phyloP scores from a whole-genome alignment of 164 flowering plant species.

The Cinnamomum micranthum region DNA sequence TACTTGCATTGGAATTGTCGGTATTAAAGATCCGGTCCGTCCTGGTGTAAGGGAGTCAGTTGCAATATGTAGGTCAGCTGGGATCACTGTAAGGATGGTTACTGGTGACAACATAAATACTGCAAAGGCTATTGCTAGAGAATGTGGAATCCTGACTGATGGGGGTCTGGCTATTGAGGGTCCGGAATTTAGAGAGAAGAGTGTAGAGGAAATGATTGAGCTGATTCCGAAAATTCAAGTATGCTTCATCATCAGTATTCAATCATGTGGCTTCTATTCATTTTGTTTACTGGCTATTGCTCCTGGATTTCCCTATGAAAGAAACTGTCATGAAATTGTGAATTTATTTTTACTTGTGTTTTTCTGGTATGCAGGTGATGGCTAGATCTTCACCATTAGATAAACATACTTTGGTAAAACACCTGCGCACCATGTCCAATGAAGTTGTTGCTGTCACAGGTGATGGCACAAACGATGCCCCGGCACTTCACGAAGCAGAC shows the following conservation, averaged over 20 bases:
- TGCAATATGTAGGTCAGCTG: slow-evolving; percentile 87
- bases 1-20: slow-evolving; percentile 84
- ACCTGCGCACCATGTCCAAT: slow-evolving; percentile 51
- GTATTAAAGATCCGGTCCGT: slow-evolving; percentile 96
- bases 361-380: slow-evolving; percentile 58
- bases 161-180: slow-evolving; percentile 94
- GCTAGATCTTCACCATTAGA: slow-evolving; percentile 97
- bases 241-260: neutral
- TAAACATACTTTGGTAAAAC: slow-evolving; percentile 84
- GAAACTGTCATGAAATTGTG: neutral
- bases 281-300: neutral
- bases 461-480: slow-evolving; percentile 98
- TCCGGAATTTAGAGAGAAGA: slow-evolving; percentile 75
- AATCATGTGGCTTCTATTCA: neutral
- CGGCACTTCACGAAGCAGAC: slow-evolving; percentile 99
- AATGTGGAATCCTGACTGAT: slow-evolving; percentile 92
- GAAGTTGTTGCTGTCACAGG: slow-evolving; percentile 99
- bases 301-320: neutral
- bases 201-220: slow-evolving; percentile 58
- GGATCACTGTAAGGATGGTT: slow-evolving; percentile 89
- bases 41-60: slow-evolving; percentile 96
- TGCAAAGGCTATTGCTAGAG: slow-evolving; percentile 96
- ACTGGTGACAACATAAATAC: slow-evolving; percentile 93
- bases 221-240: slow-evolving; percentile 92
- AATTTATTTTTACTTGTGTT: too few relatives aligned